Evolutionary conservation across 371 early-diverging fungal species (phyloP), one percentile per base, ranked within the genome.

Genomic region (Mucor lusitanicus): DNA sequence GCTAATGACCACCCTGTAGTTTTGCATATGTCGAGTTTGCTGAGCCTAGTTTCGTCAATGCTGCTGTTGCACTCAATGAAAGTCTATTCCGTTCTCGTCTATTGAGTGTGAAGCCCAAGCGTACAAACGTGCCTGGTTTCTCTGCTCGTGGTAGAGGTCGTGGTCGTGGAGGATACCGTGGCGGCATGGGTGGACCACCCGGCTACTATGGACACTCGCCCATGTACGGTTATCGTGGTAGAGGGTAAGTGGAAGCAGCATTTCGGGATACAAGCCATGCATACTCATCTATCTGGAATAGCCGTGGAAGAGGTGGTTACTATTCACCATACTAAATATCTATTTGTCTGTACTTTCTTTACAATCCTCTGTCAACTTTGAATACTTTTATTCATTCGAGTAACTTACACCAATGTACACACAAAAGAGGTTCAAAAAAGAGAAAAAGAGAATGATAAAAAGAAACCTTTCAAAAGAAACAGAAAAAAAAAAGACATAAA

Each of bases 11-110:
- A 46, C 25, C 8, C 2, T 2, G 17, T 73, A 83, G 87, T 21
- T 95, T 89, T 77, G 98, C 97, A n/a, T 99, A 97, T 71, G 89
- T 99, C 15, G 98, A 99, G 79, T 99, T 99, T 88, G 94, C 94
- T 28, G 94, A 97, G 65, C 81, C 89, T 9, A 80, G 87, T 3
- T 87, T 89, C 3, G 96, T 97, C n/a, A 82, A 87, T 53, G 93
- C 91, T 64, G 97, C 99, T 27, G 83, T 96, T 78, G 88, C 90
- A 11, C 81, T 97, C 57, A 93, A 95, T 70, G 97, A 96, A 35
- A 91, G 94, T 37, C 71, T 95, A 70, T 92, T 98, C 80, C 93
- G 94, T 72, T 94, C 92, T 21, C 88, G 99, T 61, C 78, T 90
- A 46, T 79, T 98, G 58, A 96, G 97, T 87, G 94, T 92, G 55